Base-by-base conservation (phyloP, 208 protist species). In the Acanthamoeba lenticulata region DNA sequence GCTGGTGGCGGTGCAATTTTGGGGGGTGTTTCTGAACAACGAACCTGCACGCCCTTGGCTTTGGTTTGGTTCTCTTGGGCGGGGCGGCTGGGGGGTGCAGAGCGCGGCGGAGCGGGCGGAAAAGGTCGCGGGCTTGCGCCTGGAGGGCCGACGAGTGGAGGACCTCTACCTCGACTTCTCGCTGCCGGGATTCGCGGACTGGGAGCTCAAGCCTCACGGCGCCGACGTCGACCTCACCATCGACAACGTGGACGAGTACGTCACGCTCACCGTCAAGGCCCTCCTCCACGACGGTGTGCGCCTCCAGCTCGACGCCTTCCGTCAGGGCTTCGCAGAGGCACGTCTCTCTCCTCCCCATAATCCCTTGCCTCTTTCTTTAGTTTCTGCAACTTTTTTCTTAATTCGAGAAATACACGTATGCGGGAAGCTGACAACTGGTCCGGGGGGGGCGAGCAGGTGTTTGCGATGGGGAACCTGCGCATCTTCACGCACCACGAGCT, bases 131-230 rank as follows among this genome's bases (percentile, higher is more conserved):
- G 42, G n/a, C n/a, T 34, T 93, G 38, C 57, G 52, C 17, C 27
- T 93, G 0, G 62, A 79, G 13, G 65, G 88, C 5, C 62, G 88
- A 5, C 74, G 55, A 40, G 62, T 93, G 29, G 88, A 93, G 40
- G 88, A 96, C 36, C 47, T 97, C 3, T 95, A 94, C 62, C 83
- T 98, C 38, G 95, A 97, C 52, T 96, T 97, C 90, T 94, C 93
- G 42, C 47, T 97, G 17, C 96, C 96, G 47, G 96, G 95, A 44
- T 42, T 74, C 47, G 24, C 55, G 34, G 79, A 91, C n/a, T 77
- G 94, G 94, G 94, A 95, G 45, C 62, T 95, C 0, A 95, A 94
- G 72, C 72, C 72, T 6, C 72, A 90, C 42, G 95, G 92, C 21
- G 72, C 91, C 42, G 40, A 94, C 19, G 93, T 96, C 40, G 24